Evolutionary conservation across 2,329 filamentous ascomycete genomes (phyloP).

Genomic region (Cladosporium oxysporum): DNA sequence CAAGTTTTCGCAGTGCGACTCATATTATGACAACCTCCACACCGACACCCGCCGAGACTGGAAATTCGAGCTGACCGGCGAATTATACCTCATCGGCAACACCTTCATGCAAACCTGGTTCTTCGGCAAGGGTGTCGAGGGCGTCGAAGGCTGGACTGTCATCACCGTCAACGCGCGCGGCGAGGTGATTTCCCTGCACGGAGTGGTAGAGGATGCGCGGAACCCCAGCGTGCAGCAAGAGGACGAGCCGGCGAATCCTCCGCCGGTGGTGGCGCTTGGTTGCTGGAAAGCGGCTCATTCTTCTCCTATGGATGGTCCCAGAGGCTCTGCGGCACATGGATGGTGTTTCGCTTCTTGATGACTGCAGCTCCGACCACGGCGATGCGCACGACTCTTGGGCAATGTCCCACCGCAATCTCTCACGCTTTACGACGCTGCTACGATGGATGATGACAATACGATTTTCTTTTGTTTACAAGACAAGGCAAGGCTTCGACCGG

Average conservation of each 20-base stretch:
- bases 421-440: no score
- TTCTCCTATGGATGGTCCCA: no score
- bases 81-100: not conserved
- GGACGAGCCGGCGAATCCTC: not conserved
- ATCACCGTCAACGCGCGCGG: not conserved
- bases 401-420: no score
- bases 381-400: no score
- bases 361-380: no score
- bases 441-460: no score
- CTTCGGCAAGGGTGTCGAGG: not conserved
- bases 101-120: not conserved
- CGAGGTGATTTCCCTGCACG: not conserved
- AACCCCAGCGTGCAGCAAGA: not conserved
- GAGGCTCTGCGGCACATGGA: not conserved
- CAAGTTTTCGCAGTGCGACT: not conserved
- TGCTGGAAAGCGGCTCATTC: not conserved
- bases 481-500: no score
- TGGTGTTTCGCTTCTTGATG: not conserved
- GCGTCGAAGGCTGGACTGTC: not conserved
- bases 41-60: not conserved
- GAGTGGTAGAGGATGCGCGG: not conserved
- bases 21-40: not conserved
- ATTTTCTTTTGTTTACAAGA: no score
- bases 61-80: not conserved
- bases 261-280: not conserved